Conservation (phyloP, 2,329 filamentous ascomycete species). For the Raffaelea ambrosiae region DNA sequence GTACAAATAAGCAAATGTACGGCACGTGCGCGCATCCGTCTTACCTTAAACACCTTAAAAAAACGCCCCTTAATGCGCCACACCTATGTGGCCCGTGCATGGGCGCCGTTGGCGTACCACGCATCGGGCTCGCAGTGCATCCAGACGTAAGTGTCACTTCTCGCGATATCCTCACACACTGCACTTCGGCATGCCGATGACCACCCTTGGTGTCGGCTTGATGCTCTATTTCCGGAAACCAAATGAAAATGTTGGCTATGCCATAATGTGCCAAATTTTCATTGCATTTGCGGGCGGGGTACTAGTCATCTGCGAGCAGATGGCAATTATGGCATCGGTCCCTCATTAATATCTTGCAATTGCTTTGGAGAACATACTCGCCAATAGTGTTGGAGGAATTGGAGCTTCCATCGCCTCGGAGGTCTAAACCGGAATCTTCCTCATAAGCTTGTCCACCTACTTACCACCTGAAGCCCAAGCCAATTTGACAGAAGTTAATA, state of each 20-base stretch:
- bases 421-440: slow-evolving; percentile 52
- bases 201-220: slow-evolving; percentile 42
- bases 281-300: slow-evolving; percentile 43
- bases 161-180: too few relatives aligned
- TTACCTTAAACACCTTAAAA: too few relatives aligned
- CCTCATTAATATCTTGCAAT: slow-evolving; percentile 48
- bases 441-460: slow-evolving; percentile 36
- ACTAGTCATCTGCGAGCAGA: slow-evolving; percentile 48
- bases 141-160: too few relatives aligned
- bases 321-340: slow-evolving; percentile 50
- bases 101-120: too few relatives aligned
- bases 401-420: slow-evolving; percentile 51
- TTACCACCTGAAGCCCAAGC: slow-evolving; percentile 33
- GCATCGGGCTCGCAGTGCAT: too few relatives aligned
- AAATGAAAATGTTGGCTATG: slow-evolving; percentile 37
- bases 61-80: too few relatives aligned
- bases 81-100: too few relatives aligned
- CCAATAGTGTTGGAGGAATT: slow-evolving; percentile 49
- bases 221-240: slow-evolving; percentile 49
- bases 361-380: slow-evolving; percentile 47
- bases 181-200: slow-evolving; percentile 43
- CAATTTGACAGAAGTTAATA: slow-evolving; percentile 39
- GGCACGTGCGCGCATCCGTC: too few relatives aligned
- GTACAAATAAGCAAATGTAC: too few relatives aligned
- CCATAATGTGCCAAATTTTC: slow-evolving; percentile 51